These are phyloP conservation scores for Stagonosporopsis tanaceti DNA, from an alignment of 2,329 filamentous ascomycete species.

Conservation along the genomic window DNA sequence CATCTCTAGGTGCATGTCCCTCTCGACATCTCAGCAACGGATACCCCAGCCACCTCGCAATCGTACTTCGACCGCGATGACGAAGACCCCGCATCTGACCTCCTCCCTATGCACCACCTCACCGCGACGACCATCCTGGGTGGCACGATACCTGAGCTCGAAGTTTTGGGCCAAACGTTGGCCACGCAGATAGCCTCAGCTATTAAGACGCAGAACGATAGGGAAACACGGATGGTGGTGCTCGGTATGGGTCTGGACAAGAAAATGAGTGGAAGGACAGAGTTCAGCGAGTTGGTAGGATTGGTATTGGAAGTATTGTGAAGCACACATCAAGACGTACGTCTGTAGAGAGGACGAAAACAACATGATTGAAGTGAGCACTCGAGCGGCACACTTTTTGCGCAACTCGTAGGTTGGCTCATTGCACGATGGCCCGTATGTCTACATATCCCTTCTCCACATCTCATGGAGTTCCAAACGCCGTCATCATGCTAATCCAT, in stretches of 20 bases:
- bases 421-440: not conserved
- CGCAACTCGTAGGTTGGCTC: not conserved
- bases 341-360: not conserved
- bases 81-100: conserved; percentile 46
- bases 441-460: conserved; percentile 7
- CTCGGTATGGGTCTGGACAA: conserved; percentile 65
- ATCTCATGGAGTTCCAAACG: conserved; percentile 10
- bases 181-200: conserved; percentile 88
- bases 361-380: not conserved
- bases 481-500: conserved; percentile 30
- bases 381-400: not conserved
- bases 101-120: conserved; percentile 80
- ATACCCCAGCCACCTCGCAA: conserved; percentile 63
- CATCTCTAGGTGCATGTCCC: conserved; percentile 76
- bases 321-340: conserved; percentile 2
- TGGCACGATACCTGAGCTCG: conserved; percentile 78
- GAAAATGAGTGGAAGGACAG: conserved; percentile 58
- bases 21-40: conserved; percentile 71
- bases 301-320: conserved; percentile 51
- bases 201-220: conserved; percentile 73
- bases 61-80: conserved; percentile 57
- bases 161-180: conserved; percentile 85
- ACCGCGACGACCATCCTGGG: conserved; percentile 89
- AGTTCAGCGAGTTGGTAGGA: conserved; percentile 54
- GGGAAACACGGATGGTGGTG: conserved; percentile 66